These are phyloP conservation scores for Silene conica DNA, from an alignment of 148 eudicot genomes.

Conservation along the genomic window DNA sequence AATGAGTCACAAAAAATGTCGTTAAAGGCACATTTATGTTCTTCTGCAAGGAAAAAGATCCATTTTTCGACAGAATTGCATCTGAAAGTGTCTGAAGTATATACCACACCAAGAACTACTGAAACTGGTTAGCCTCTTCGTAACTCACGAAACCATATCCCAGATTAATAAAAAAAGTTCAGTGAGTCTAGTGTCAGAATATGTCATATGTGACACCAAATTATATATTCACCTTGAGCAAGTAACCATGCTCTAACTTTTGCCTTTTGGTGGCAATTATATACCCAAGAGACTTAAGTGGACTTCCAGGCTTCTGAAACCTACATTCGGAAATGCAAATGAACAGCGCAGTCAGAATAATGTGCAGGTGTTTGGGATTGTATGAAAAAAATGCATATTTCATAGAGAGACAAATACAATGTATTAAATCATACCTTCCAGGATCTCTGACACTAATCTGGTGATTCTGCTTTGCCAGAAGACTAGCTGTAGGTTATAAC, in stretches of 20 bases:
- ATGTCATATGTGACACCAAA: too few species aligned
- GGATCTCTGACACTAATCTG: constrained; percentile 14
- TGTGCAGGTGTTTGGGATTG: background rate
- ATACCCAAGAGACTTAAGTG: too few species aligned
- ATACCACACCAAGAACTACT: too few species aligned
- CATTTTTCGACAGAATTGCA: background rate
- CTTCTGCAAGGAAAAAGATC: background rate
- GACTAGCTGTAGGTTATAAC: constrained; percentile 83
- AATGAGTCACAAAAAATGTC: background rate
- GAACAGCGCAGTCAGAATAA: constrained; percentile 1
- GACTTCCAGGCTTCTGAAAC: too few species aligned
- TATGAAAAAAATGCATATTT: background rate
- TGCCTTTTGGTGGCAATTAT: too few species aligned
- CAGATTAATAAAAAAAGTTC: too few species aligned
- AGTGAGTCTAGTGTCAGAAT: too few species aligned
- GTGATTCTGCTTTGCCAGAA: constrained; percentile 63
- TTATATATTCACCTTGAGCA: too few species aligned
- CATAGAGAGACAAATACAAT: background rate
- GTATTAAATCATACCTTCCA: constrained; percentile 28
- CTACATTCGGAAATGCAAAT: too few species aligned
- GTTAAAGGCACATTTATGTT: background rate
- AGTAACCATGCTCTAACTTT: too few species aligned
- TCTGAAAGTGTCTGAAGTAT: background rate
- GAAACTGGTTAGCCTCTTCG: too few species aligned
- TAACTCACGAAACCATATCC: too few species aligned